Evolutionary conservation across 345 rosid species (phyloP), one percentile per base, ranked within the genome.

Genomic region (Aegle marmelos): DNA sequence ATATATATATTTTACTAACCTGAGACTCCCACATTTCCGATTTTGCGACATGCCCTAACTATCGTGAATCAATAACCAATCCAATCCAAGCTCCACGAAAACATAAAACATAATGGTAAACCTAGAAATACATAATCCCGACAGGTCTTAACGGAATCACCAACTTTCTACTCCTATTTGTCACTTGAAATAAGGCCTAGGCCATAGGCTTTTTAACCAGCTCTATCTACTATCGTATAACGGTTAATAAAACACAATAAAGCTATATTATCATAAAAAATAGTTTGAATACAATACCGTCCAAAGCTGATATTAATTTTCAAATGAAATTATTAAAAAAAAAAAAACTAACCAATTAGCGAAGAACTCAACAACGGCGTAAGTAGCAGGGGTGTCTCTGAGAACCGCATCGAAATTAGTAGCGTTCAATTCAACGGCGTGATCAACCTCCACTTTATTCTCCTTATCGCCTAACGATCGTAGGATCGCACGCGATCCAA

Each of bases 321-420:
- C 6, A 39, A 74, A 59, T 7, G 19, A 37, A 22, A 58, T 58
- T 24, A 56, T 17, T 17, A 56, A 56, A n/a, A 59, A 10, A 59
- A 10, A 16, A 11, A n/a, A 8, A 24, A 83, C 91, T 76, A 72
- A 94, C 99, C 99, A 96, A 81, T 88, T 82, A 79, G 99, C 90
- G 77, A 89, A 96, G 93, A 91, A 96, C 70, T 96, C 99, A 68
- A 96, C 98, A 63, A 96, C 69, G 48, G 94, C 94, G 69, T 84
- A 87, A 68, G 90, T 78, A 74, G 97, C 97, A 9, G 98, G 95
- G 19, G 95, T 90, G 41, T 83, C 91, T 57, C 80, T 65, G 73
- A 94, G 90, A 72, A 89, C 87, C 6, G 84, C 79, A 79, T 90
- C 94, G 88, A 96, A 94, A 83, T 72, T 92, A 74, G 90, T 82